Conservation (phyloP, 345 rosid species). For the Gossypium ekmanianum region DNA sequence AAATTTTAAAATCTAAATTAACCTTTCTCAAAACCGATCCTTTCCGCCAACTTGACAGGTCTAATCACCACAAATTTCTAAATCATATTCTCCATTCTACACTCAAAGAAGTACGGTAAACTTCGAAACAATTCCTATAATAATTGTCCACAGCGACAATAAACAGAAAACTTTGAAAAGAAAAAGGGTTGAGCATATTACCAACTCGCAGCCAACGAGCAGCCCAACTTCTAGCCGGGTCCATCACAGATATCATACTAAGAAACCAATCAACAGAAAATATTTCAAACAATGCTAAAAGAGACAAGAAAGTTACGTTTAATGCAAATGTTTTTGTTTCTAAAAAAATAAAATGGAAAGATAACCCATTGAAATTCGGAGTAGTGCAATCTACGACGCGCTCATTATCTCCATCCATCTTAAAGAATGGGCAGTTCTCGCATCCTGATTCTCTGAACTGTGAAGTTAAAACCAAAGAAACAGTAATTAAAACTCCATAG, state of each 20-base stretch:
- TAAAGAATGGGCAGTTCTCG: constrained; percentile 66
- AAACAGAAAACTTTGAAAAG: neutral
- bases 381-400: constrained; percentile 71
- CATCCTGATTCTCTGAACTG: constrained; percentile 67
- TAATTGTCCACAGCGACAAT: neutral
- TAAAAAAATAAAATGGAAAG: neutral
- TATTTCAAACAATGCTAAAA: neutral
- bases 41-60: no score
- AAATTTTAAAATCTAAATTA: no score
- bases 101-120: neutral
- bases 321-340: neutral
- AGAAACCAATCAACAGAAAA: neutral
- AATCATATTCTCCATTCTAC: neutral
- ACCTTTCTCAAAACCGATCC: no score
- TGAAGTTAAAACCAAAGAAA: neutral
- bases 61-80: neutral
- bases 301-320: neutral
- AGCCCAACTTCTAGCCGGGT: constrained; percentile 92
- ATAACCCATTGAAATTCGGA: constrained; percentile 65
- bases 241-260: constrained; percentile 94
- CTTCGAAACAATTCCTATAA: neutral
- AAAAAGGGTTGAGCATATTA: constrained; percentile 25
- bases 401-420: constrained; percentile 69
- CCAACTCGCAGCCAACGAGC: constrained; percentile 96
- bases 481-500: neutral